phyloP scores from a whole-genome alignment of 768 basidiomycete genomes.

The Rhizopogon vulgaris region DNA sequence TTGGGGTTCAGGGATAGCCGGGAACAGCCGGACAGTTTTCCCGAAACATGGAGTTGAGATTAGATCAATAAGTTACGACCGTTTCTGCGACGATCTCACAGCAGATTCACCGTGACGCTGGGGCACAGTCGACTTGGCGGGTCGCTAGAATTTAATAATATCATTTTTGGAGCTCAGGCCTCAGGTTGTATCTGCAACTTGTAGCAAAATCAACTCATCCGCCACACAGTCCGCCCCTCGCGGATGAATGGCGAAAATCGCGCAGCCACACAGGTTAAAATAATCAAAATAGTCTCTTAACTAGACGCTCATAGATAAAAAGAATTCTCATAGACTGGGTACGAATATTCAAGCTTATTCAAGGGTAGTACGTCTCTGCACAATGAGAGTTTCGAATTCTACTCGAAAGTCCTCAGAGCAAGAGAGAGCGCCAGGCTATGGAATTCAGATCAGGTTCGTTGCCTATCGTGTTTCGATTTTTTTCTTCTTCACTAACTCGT shows the following conservation, averaged over 20 bases:
- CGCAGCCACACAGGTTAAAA: slow-evolving; percentile 6
- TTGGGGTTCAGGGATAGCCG: background rate
- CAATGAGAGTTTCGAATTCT: background rate
- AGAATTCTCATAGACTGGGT: slow-evolving; percentile 1
- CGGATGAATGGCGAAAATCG: slow-evolving; percentile 21
- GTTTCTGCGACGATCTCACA: background rate
- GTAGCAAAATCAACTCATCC: slow-evolving; percentile 24
- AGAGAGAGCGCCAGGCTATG: slow-evolving; percentile 15
- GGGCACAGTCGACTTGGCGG: no score
- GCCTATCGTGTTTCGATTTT: background rate
- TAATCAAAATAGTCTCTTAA: background rate
- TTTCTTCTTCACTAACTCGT: background rate
- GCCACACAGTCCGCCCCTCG: background rate
- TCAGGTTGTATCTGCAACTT: background rate
- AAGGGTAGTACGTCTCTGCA: background rate
- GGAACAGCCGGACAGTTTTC: background rate
- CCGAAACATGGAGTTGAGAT: background rate
- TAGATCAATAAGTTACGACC: no score
- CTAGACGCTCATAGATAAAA: slow-evolving; percentile 7
- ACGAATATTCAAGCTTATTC: background rate
- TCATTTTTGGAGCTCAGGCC: background rate
- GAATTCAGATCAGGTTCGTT: slow-evolving; percentile 24
- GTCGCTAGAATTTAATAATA: background rate
- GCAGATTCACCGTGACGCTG: no score
- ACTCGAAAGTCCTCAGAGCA: slow-evolving; percentile 12